These are phyloP conservation scores for Glaciozyma martinii DNA, from an alignment of 768 basidiomycete species.

Conservation along the genomic window DNA sequence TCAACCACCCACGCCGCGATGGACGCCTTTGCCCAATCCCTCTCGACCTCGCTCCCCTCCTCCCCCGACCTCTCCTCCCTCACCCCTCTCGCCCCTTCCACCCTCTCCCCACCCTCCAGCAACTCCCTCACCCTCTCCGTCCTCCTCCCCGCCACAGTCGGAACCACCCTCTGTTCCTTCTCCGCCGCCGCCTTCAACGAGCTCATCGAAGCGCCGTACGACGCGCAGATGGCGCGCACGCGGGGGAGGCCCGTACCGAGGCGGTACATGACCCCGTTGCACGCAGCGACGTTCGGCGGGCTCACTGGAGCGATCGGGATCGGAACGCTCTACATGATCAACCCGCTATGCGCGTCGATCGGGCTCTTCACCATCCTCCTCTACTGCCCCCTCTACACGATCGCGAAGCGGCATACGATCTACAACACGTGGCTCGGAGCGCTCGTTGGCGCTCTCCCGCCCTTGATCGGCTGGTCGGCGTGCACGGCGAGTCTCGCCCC, in stretches of 20 bases:
- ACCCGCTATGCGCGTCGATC: slow-evolving; percentile 72
- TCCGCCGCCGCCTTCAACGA: slow-evolving; percentile 94
- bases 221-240: slow-evolving; percentile 92
- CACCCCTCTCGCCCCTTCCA: slow-evolving; percentile 6
- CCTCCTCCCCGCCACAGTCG: slow-evolving; percentile 74
- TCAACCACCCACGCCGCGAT: slow-evolving; percentile 40
- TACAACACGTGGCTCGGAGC: slow-evolving; percentile 92
- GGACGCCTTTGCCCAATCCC: slow-evolving; percentile 32
- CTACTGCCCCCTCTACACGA: slow-evolving; percentile 87
- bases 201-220: slow-evolving; percentile 85
- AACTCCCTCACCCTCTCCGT: slow-evolving; percentile 51
- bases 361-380: slow-evolving; percentile 76
- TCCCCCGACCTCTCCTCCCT: slow-evolving; percentile 2
- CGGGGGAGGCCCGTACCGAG: slow-evolving; percentile 77
- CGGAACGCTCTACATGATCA: slow-evolving; percentile 66
- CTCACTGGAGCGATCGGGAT: slow-evolving; percentile 71
- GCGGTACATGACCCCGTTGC: slow-evolving; percentile 69
- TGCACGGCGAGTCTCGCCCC: slow-evolving; percentile 80
- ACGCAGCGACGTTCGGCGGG: slow-evolving; percentile 70
- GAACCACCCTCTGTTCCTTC: slow-evolving; percentile 81
- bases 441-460: slow-evolving; percentile 84
- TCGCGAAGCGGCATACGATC: slow-evolving; percentile 71
- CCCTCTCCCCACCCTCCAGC: background rate
- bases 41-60: slow-evolving; percentile 14
- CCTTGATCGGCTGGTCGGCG: slow-evolving; percentile 97